phyloP scores from a whole-genome alignment of 108 stramenopile species.

The Skeletonema potamos region DNA sequence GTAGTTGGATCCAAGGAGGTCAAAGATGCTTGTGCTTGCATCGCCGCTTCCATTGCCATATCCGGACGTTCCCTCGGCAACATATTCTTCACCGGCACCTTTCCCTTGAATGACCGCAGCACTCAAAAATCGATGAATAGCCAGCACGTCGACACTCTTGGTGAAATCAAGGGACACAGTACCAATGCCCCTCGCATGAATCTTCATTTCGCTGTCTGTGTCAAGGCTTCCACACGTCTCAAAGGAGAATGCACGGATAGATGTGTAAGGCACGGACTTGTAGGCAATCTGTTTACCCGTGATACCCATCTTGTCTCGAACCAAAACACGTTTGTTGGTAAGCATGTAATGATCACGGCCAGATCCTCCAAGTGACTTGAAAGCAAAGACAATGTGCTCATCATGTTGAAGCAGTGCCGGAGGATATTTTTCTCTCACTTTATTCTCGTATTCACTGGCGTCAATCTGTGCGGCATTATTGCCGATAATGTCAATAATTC shows the following conservation, averaged over 20 bases:
- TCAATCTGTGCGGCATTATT: constrained; percentile 54
- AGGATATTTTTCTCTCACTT: constrained; percentile 38
- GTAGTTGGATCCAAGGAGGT: constrained; percentile 54
- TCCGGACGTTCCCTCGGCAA: constrained; percentile 4
- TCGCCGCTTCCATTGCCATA: constrained; percentile 11
- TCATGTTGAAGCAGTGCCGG: constrained; percentile 22
- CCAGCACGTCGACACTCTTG: constrained; percentile 33
- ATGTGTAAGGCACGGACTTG: constrained; percentile 40
- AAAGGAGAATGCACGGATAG: constrained; percentile 43
- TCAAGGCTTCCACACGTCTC: constrained; percentile 53
- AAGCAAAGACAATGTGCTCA: constrained; percentile 56
- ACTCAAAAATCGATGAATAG: constrained; percentile 44
- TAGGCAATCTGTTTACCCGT: constrained; percentile 56
- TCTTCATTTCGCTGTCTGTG: constrained; percentile 34
- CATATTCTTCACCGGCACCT: constrained; percentile 28
- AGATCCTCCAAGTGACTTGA: constrained; percentile 54
- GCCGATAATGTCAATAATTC: constrained; percentile 18
- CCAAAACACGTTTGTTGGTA: constrained; percentile 54
- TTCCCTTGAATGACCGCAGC: constrained; percentile 27
- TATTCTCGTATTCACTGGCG: constrained; percentile 43
- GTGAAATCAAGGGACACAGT: constrained; percentile 41
- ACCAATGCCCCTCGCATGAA: constrained; percentile 38
- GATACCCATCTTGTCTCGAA: constrained; percentile 58
- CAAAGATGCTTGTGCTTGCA: constrained; percentile 33
- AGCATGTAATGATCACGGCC: constrained; percentile 58